phyloP scores from a whole-genome alignment of 2,329 filamentous ascomycete genomes.

The Alternaria solani region DNA sequence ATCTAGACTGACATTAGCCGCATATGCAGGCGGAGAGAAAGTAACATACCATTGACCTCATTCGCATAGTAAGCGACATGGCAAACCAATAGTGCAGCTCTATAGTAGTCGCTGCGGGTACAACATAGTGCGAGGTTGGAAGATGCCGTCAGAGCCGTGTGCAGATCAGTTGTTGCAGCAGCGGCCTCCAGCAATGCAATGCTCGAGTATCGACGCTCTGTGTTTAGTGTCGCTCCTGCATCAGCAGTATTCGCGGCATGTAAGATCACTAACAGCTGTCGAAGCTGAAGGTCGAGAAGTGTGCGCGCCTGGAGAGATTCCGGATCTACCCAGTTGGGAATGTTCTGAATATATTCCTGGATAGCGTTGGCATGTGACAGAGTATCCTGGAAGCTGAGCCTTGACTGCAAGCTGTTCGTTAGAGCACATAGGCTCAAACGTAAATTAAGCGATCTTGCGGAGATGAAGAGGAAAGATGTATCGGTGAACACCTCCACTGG shows the following conservation, averaged over 20 bases:
- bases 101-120: constrained; percentile 31
- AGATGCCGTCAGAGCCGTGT: constrained; percentile 19
- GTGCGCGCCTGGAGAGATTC: neutral
- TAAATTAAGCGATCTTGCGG: neutral
- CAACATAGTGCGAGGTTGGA: constrained; percentile 25
- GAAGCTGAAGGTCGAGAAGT: neutral
- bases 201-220: constrained; percentile 13
- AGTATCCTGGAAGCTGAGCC: constrained; percentile 18
- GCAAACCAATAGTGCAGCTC: constrained; percentile 28
- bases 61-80: constrained; percentile 30
- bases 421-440: constrained; percentile 18
- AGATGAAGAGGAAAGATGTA: neutral
- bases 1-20: constrained; percentile 17
- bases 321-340: neutral
- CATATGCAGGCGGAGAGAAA: constrained; percentile 5
- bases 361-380: constrained; percentile 9
- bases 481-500: neutral
- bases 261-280: neutral
- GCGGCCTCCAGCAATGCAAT: constrained; percentile 23
- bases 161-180: constrained; percentile 19
- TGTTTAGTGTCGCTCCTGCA: neutral
- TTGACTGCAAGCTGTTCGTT: constrained; percentile 16
- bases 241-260: neutral
- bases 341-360: neutral
- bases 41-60: constrained; percentile 8